Conservation (phyloP, 2,329 filamentous ascomycete species). For the Colletotrichum tropicale region DNA sequence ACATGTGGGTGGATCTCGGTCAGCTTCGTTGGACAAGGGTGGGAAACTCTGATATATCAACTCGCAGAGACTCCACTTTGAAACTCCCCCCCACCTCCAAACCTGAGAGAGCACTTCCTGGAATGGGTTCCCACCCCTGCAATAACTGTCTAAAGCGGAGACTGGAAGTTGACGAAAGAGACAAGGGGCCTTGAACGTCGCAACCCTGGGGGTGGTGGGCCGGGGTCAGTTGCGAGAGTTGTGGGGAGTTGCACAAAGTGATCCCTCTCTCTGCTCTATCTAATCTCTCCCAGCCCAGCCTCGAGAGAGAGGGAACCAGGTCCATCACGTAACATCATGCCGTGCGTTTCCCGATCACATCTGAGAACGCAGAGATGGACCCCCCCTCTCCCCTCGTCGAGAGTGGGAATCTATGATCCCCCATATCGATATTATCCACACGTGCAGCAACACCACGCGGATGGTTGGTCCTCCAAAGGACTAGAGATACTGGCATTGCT, state of each 20-base stretch:
- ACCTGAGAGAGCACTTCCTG: not conserved
- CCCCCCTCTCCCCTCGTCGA: not conserved
- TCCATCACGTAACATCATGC: not conserved
- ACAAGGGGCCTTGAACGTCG: not conserved
- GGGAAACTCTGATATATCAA: not conserved
- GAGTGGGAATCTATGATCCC: not conserved
- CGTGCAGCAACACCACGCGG: slow-evolving; percentile 5
- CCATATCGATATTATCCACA: slow-evolving; percentile 5
- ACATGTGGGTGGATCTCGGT: not conserved
- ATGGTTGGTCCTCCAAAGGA: not conserved
- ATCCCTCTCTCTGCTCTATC: not conserved
- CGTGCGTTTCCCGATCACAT: not conserved
- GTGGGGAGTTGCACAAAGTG: not conserved
- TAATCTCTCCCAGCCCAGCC: not conserved
- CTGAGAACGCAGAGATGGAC: not conserved
- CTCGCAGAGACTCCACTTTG: slow-evolving; percentile 5
- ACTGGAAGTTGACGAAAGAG: not conserved
- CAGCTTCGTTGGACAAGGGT: not conserved
- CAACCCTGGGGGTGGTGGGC: not conserved
- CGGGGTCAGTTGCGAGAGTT: not conserved
- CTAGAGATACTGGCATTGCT: not conserved
- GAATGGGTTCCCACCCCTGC: not conserved
- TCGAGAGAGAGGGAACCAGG: not conserved
- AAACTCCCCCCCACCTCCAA: not conserved
- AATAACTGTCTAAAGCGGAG: not conserved